Evolutionary conservation across 1,284 basidiomycete species (phyloP), one percentile per base, ranked within the genome.

Genomic region (Cutaneotrichosporon arboriforme): DNA sequence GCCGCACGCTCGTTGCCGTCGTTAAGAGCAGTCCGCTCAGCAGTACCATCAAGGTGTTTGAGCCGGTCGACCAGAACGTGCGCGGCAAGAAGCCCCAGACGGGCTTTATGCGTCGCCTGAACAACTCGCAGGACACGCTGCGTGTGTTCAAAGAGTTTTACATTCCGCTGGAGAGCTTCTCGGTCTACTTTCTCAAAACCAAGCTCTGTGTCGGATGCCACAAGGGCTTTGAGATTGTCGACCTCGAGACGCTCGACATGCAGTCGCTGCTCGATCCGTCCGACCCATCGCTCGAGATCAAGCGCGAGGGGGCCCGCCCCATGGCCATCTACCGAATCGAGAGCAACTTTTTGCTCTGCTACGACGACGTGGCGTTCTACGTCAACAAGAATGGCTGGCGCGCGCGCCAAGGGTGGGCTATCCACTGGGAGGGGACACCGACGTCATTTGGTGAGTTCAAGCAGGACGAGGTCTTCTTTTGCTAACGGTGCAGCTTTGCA

Each of bases 301-400:
- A 87, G 73, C 79, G 86, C 54, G 92, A 96, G 69, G 88, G 85
- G 66, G 81, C 96, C 46, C 82, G 88, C 54, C 96, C 96, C 8
- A 88, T 98, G 79, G 90, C 93, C 8, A 97, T 99, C 59, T 99
- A 94, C 74, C 83, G 94, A 47, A 90, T 98, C 60, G 90, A 93
- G 62, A 91, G 92, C 66, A 94, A 97, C 69, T 98, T 99, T 76
- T 76, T 99, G 56, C 77, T 99, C 40, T 99, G 96, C 74, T 99
- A 98, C 77, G 94, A 97, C 75, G 94, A 97, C 76, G 97, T 97
- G 72, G 94, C 96, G 0, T 97, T 99, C 72, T 98, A 97, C 75
- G 91, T 98, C 65, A 96, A 97, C 76, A 92, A 90, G 79, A 94
- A 86, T 62, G 96, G 96, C 12, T 90, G 90, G 81, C 81, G 92